These are phyloP conservation scores for Diutina pseudorugosa DNA, from an alignment of 1,139 yeast species.

Conservation along the genomic window DNA sequence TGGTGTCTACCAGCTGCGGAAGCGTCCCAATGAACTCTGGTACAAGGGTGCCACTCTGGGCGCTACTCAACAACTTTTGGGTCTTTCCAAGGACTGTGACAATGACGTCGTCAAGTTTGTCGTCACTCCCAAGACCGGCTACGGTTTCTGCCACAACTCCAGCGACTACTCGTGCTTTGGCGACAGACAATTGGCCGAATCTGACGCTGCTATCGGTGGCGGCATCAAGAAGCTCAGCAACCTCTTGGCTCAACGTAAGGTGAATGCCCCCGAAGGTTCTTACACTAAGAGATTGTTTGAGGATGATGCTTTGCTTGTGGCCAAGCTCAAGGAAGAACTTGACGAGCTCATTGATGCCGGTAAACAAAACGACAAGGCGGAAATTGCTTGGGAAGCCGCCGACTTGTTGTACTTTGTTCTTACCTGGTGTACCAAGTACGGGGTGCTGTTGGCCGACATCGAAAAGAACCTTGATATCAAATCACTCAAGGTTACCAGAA, in stretches of 20 bases:
- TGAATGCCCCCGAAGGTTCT: constrained; percentile 77
- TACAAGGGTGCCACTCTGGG: constrained; percentile 94
- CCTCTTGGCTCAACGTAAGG: constrained; percentile 42
- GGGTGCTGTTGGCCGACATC: constrained; percentile 68
- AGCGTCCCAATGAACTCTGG: constrained; percentile 77
- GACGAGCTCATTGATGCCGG: constrained; percentile 89
- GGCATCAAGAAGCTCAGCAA: constrained; percentile 60
- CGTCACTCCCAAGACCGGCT: constrained; percentile 64
- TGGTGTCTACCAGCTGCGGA: constrained; percentile 92
- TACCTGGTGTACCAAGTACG: constrained; percentile 74
- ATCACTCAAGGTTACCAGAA: constrained; percentile 75
- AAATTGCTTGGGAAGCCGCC: constrained; percentile 95
- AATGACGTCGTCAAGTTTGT: constrained; percentile 79
- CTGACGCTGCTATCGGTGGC: constrained; percentile 33
- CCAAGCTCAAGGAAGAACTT: constrained; percentile 91
- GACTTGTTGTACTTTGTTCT: constrained; percentile 85
- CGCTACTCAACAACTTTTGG: constrained; percentile 68
- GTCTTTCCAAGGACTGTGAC: constrained; percentile 77
- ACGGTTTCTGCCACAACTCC: constrained; percentile 86
- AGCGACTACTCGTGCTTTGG: constrained; percentile 64
- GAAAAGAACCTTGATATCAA: constrained; percentile 79
- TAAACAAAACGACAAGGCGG: constrained; percentile 31
- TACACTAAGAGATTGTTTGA: constrained; percentile 81
- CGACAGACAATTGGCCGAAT: constrained; percentile 22
- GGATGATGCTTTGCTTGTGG: constrained; percentile 62